Evolutionary conservation across 305 asterid genomes (phyloP).

Genomic region (Striga hermonthica): DNA sequence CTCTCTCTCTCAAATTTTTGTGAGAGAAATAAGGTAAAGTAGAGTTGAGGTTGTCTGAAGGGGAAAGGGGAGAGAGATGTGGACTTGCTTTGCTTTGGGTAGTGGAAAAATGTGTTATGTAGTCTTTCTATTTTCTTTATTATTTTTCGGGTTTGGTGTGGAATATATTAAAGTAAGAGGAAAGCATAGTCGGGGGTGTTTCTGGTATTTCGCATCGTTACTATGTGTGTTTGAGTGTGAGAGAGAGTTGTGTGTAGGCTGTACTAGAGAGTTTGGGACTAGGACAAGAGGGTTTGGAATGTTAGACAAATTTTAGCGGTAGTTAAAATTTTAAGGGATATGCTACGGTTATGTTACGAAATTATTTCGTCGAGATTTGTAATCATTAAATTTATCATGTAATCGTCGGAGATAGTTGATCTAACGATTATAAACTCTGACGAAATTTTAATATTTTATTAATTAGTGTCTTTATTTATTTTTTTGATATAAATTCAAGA

Average conservation of each 20-base stretch:
- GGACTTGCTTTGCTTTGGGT: conserved; percentile 43
- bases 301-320: not conserved
- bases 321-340: not conserved
- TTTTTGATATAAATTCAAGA: too few species aligned
- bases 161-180: conserved; percentile 47
- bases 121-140: not conserved
- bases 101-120: conserved; percentile 29
- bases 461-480: too few species aligned
- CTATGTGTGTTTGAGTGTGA: not conserved
- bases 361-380: too few species aligned
- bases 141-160: conserved; percentile 59
- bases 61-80: conserved; percentile 27
- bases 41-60: not conserved
- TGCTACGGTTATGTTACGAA: too few species aligned
- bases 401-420: too few species aligned
- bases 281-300: conserved; percentile 1
- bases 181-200: not conserved
- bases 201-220: not conserved
- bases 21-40: not conserved
- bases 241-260: not conserved
- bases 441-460: too few species aligned
- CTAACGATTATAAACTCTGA: too few species aligned
- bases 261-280: not conserved
- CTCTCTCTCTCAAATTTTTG: conserved; percentile 26
- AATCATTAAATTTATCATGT: too few species aligned